Evolutionary conservation across 805 yeast genomes (phyloP), one percentile per base, ranked within the genome.

Genomic region (Candida ponderosae): DNA sequence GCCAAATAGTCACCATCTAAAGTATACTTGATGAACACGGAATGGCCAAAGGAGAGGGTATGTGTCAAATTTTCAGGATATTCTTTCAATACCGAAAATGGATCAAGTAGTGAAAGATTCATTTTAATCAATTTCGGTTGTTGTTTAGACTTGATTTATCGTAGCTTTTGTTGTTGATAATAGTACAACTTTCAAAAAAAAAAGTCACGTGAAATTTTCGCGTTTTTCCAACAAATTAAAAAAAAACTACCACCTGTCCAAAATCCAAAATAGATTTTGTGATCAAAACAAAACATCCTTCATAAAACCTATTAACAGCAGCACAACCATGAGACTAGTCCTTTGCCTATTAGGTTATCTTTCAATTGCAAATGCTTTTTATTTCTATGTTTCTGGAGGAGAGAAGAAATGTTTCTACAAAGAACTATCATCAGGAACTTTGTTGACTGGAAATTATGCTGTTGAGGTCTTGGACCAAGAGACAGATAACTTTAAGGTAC

Each of bases 21-120:
- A 47, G 77, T 84, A 63, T 77, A 84, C 53, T 72, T 74, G 29
- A 88, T 68, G 40, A 75, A 75, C 8, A 86, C 81, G 0, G 85
- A 70, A 32, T 72, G 76, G 2, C 87, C 81, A 38, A 76, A 76
- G 11, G 73, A 74, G 11, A 87, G 60, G 0, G 89, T 78, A 42
- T 78, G 78, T 2, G 82, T 72, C n/a, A 86, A 70, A 2, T 81
- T 72, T 42, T 89, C 96, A 0, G 97, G 97, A 50, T 74, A 89
- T 53, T 89, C 97, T 51, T 86, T 87, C 17, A 95, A 81, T 18
- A 90, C 88, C 2, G 90, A 77, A 57, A 87, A 86, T 4, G 97
- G 97, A 58, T 89, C 97, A 45, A 85, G 74, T 18, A 90, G 68
- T 9, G 93, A 69, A 26, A 88, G 65, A 57, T 89, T 89, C 93